Conservation (phyloP, 129 eudicot species). For the Ambrosia trifida region DNA sequence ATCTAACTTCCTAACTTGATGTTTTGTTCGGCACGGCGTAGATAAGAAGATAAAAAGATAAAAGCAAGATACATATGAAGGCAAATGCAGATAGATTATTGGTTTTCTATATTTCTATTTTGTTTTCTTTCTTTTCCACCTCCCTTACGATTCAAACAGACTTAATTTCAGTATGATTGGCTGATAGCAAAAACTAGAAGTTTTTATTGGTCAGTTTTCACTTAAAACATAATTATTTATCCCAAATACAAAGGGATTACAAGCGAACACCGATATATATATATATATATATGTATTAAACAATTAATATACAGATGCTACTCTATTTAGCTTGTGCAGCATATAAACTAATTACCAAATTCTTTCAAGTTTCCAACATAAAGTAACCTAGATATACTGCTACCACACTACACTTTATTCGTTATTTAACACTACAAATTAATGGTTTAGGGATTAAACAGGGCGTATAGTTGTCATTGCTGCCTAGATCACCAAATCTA, state of each 20-base stretch:
- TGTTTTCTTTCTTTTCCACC: conserved; percentile 1
- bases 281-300: no score
- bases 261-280: not conserved
- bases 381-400: not conserved
- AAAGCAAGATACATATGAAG: not conserved
- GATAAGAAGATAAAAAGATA: not conserved
- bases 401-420: not conserved
- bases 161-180: not conserved
- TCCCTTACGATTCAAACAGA: not conserved
- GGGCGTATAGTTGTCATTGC: not conserved
- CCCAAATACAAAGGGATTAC: not conserved
- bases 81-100: not conserved
- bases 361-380: conserved; percentile 7
- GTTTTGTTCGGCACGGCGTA: not conserved
- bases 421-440: not conserved
- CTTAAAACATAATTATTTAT: not conserved
- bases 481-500: no score
- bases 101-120: not conserved
- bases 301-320: not conserved
- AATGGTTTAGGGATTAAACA: not conserved
- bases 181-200: not conserved
- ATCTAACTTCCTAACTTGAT: no score
- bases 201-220: not conserved
- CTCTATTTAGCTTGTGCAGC: not conserved
- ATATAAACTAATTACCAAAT: not conserved